phyloP scores from a whole-genome alignment of 208 protist species.

The Trypanosoma melophagium region DNA sequence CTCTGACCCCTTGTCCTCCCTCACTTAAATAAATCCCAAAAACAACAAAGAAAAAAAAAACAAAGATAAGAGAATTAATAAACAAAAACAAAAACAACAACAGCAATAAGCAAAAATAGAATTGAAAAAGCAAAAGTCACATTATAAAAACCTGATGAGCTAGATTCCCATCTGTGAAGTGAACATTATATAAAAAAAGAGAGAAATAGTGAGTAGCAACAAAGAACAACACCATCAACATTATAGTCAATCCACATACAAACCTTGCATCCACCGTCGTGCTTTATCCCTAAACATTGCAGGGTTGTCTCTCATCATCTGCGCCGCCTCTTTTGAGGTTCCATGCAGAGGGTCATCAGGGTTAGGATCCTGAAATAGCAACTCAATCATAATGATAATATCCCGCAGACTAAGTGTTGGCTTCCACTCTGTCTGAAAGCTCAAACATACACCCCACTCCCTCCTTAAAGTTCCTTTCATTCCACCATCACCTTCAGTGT shows the following conservation, averaged over 20 bases:
- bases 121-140: no score
- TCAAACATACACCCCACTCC: constrained; percentile 82
- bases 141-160: no score
- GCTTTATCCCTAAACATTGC: constrained; percentile 46
- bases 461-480: constrained; percentile 1
- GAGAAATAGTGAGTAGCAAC: not conserved
- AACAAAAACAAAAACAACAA: no score
- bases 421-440: constrained; percentile 80
- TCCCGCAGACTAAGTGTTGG: constrained; percentile 67
- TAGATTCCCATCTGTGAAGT: no score
- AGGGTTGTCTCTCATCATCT: constrained; percentile 60
- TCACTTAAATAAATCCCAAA: no score
- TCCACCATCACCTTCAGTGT: constrained; percentile 15
- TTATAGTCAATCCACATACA: constrained; percentile 33
- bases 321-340: constrained; percentile 59
- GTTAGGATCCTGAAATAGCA: constrained; percentile 80
- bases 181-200: not conserved
- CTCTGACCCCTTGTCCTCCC: no score
- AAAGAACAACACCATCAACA: not conserved
- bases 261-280: constrained; percentile 64
- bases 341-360: constrained; percentile 80
- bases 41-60: no score
- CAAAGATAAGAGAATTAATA: no score
- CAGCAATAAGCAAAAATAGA: no score
- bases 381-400: constrained; percentile 76